These are phyloP conservation scores for Alnus rubra DNA, from an alignment of 306 rosid genomes.

Conservation along the genomic window DNA sequence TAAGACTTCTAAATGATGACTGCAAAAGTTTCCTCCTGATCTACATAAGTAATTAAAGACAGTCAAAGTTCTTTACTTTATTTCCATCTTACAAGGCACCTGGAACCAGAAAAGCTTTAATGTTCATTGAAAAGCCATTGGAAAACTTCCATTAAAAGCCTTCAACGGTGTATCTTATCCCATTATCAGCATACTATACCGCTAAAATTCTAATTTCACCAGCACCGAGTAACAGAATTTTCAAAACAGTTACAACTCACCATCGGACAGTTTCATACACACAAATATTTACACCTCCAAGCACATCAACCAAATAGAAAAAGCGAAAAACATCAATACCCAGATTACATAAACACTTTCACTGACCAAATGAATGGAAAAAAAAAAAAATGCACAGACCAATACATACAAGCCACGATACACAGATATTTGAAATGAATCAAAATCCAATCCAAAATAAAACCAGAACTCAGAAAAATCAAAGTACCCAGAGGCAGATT, in stretches of 20 bases:
- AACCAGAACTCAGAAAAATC: constrained; percentile 6
- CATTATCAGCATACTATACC: not conserved
- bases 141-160: constrained; percentile 13
- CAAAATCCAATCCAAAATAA: constrained; percentile 18
- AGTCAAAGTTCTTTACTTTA: not conserved
- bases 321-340: not conserved
- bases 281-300: not conserved
- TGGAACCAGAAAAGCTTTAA: constrained; percentile 8
- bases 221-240: constrained; percentile 12
- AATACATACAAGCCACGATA: not conserved
- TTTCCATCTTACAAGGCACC: not conserved
- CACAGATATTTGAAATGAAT: constrained; percentile 10
- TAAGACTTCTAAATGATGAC: constrained; percentile 1
- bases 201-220: constrained; percentile 3
- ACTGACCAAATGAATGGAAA: not conserved
- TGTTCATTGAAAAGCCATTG: constrained; percentile 4
- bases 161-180: not conserved
- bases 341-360: not conserved
- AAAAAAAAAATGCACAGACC: not conserved
- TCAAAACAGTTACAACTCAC: not conserved
- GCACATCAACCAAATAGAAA: not conserved
- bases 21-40: not conserved
- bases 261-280: not conserved
- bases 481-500: constrained; percentile 26
- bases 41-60: constrained; percentile 10